Evolutionary conservation across 495 filamentous ascomycete species (phyloP).

Genomic region (Xylaria flabelliformis): DNA sequence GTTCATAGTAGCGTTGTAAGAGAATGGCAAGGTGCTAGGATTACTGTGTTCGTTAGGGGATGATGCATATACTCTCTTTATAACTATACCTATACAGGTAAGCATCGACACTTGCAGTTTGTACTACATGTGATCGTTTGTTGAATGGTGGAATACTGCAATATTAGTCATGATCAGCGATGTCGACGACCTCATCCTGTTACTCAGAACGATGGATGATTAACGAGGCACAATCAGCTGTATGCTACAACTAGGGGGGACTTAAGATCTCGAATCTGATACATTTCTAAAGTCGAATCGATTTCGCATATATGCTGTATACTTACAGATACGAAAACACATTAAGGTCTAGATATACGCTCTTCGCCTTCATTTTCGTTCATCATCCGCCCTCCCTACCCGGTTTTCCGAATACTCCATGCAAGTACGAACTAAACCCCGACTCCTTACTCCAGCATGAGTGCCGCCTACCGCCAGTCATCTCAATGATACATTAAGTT

Average conservation of each 20-base stretch:
- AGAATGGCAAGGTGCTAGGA: not conserved
- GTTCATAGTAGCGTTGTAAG: not conserved
- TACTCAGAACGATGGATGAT: not conserved
- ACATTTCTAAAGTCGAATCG: not conserved
- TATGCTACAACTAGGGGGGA: not conserved
- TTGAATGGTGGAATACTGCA: not conserved
- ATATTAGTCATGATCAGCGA: not conserved
- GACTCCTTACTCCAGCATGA: slow-evolving; percentile 19
- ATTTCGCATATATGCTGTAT: not conserved
- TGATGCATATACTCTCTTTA: not conserved
- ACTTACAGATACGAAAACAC: not conserved
- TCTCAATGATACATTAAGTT: not conserved
- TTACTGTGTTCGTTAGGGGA: too few species aligned
- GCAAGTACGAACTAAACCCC: not conserved
- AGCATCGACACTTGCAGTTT: not conserved
- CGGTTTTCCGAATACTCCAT: not conserved
- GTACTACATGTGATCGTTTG: not conserved
- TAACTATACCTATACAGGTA: not conserved
- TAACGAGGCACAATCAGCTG: not conserved
- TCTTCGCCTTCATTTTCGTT: not conserved
- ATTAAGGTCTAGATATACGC: slow-evolving; percentile 9
- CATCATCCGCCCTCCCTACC: not conserved
- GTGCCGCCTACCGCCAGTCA: slow-evolving; percentile 1
- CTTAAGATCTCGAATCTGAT: not conserved
- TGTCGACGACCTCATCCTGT: not conserved